Percentiles rank a stretch among this genome's conserved stretches.
phyloP scores from a whole-genome alignment of 495 filamentous ascomycete species.

The Xylaria acuta region DNA sequence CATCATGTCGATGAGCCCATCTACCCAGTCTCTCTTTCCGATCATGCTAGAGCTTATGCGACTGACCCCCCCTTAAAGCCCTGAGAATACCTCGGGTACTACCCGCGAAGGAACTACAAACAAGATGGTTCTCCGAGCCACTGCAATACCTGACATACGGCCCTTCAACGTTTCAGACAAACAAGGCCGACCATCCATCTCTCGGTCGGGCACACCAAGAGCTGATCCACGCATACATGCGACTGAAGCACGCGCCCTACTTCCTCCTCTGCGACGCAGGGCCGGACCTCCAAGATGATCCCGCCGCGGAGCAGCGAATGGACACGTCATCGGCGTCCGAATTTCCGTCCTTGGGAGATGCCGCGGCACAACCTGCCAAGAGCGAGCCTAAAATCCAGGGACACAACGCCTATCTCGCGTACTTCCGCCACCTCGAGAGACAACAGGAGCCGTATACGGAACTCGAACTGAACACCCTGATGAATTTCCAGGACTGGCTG shows the following conservation, averaged over 20 bases:
- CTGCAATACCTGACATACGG: conserved; percentile 78
- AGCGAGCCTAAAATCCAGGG: conserved; percentile 37
- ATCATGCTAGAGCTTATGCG: background rate
- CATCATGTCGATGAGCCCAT: background rate
- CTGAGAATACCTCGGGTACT: conserved; percentile 79
- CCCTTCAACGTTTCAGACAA: conserved; percentile 72
- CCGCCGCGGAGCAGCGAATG: conserved; percentile 32
- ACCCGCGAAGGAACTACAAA: conserved; percentile 74
- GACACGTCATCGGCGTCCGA: conserved; percentile 52
- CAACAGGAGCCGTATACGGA: conserved; percentile 70
- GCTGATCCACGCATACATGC: conserved; percentile 82
- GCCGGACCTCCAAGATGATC: conserved; percentile 49
- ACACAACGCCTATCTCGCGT: conserved; percentile 70
- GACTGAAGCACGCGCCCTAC: conserved; percentile 79
- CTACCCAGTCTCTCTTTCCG: background rate
- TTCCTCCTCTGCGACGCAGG: conserved; percentile 81
- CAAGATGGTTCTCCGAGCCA: conserved; percentile 94
- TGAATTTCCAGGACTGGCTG: conserved; percentile 81
- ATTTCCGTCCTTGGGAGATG: conserved; percentile 74
- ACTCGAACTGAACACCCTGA: conserved; percentile 50
- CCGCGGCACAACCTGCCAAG: conserved; percentile 47
- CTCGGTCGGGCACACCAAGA: conserved; percentile 82
- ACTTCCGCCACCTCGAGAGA: conserved; percentile 82
- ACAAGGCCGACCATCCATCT: conserved; percentile 80
- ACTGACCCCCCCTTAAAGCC: conserved; percentile 53